These are phyloP conservation scores for Phytophthora multivora DNA, from an alignment of 352 stramenopile genomes.

Conservation along the genomic window DNA sequence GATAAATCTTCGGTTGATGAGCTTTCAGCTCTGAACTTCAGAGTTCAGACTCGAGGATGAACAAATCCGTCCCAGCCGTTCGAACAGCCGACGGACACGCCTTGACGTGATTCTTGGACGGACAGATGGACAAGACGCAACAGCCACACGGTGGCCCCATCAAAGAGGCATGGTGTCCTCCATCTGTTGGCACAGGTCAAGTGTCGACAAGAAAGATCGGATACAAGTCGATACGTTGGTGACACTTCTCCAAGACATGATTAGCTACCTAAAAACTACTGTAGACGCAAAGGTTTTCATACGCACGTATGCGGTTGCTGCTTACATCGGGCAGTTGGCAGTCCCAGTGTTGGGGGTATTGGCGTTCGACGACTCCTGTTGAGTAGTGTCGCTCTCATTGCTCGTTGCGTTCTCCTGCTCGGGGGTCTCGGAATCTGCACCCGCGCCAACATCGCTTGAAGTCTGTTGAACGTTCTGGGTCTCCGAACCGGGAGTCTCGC, in stretches of 20 bases:
- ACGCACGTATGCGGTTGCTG: conserved; percentile 1
- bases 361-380: conserved; percentile 2
- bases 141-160: conserved; percentile 17
- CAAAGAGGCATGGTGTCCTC: conserved; percentile 14
- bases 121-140: conserved; percentile 14
- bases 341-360: conserved; percentile 2
- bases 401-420: background rate
- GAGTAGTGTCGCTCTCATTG: background rate
- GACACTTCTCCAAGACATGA: too few species aligned
- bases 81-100: conserved; percentile 4
- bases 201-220: background rate
- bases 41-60: conserved; percentile 3
- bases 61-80: conserved; percentile 5
- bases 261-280: background rate
- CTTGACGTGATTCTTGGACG: conserved; percentile 7
- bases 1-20: conserved; percentile 11
- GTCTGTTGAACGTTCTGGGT: background rate
- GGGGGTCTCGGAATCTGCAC: background rate
- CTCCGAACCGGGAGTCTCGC: background rate
- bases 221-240: background rate
- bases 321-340: conserved; percentile 31
- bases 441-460: conserved; percentile 1
- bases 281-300: conserved; percentile 9
- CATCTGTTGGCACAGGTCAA: conserved; percentile 8
- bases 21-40: background rate